Conservation (phyloP, 352 stramenopile species). For the Pseudoperonospora humuli region DNA sequence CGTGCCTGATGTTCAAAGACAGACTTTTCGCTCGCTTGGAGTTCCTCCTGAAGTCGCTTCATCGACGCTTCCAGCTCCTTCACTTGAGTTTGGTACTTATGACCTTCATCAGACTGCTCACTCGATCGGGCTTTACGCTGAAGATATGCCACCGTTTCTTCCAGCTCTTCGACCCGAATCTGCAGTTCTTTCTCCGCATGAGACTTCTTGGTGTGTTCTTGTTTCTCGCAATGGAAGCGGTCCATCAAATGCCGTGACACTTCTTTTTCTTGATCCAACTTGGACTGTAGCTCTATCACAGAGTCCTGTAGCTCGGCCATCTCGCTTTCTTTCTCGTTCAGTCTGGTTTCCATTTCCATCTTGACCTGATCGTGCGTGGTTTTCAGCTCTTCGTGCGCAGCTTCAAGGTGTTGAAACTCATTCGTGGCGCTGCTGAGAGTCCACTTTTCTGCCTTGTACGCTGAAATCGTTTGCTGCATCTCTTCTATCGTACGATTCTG, state of each 20-base stretch:
- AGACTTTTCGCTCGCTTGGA: slow-evolving; percentile 28
- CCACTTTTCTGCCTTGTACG: slow-evolving; percentile 24
- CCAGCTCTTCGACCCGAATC: slow-evolving; percentile 18
- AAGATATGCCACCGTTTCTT: slow-evolving; percentile 25
- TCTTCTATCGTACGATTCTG: slow-evolving; percentile 30
- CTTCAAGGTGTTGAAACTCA: slow-evolving; percentile 17
- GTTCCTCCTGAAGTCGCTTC: slow-evolving; percentile 25
- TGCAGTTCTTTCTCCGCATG: slow-evolving; percentile 14
- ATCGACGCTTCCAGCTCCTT: slow-evolving; percentile 28
- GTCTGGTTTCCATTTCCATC: slow-evolving; percentile 17
- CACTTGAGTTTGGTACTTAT: slow-evolving; percentile 20
- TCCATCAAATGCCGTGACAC: slow-evolving; percentile 44
- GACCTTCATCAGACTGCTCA: slow-evolving; percentile 26
- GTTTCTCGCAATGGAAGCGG: slow-evolving; percentile 20
- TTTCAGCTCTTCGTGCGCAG: slow-evolving; percentile 25
- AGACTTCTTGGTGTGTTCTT: slow-evolving; percentile 17
- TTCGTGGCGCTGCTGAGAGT: slow-evolving; percentile 6
- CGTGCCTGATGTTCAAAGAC: slow-evolving; percentile 17
- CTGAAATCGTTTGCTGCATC: slow-evolving; percentile 33
- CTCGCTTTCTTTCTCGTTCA: slow-evolving; percentile 28
- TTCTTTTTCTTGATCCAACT: slow-evolving; percentile 47
- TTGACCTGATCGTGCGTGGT: slow-evolving; percentile 32
- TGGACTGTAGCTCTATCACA: slow-evolving; percentile 48
- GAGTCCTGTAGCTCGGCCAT: slow-evolving; percentile 39
- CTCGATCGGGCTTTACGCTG: slow-evolving; percentile 27